Evolutionary conservation across 192 early-diverging fungal species (phyloP), one percentile per base, ranked within the genome.

Genomic region (Backusella morwellensis): DNA sequence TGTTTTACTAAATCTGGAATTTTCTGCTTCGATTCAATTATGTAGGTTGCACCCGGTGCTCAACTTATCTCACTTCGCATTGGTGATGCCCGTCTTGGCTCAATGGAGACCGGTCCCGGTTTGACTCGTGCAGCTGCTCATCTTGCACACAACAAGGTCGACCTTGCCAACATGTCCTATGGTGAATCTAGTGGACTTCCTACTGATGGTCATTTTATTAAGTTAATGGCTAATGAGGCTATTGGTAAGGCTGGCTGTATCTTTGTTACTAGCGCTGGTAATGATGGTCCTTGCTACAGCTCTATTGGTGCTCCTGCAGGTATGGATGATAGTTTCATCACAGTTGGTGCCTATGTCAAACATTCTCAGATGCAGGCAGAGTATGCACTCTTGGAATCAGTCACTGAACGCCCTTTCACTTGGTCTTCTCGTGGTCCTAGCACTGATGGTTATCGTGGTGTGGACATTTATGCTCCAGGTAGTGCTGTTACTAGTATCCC

Each of bases 41-140:
- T 56, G 42, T 76, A 86, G 86, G 86, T 96, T 42, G 98, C 98
- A 6, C 98, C 98, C 0, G 98, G 97, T 68, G 96, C 96, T 14
- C 95, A 98, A 86, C 88, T 99, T 72, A 83, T 99, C 41, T 97
- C 95, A 23, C 88, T 99, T 59, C 93, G 93, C 79, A 97, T 99
- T 82, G 96, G 97, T 34, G 96, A 99, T 77, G 84, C 77, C 36
- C 78, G 82, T 47, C 44, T 83, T 6, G 78, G 73, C 11, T 88
- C 90, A 35, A 91, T 95, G 89, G 97, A 99, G 80, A 97, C 97
- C 8, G 92, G 92, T 4, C 84, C 89, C 3, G 92, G 89, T 7
- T 86, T 99, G 47, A 91, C 94, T 3, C 90, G 97, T 56, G 95
- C 96, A 0, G 92, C 90, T 40, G 90, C 85, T 41, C 93, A 93